These are phyloP conservation scores for Eragrostis curvula DNA, from an alignment of 176 grass and related monocot species.

Conservation along the genomic window DNA sequence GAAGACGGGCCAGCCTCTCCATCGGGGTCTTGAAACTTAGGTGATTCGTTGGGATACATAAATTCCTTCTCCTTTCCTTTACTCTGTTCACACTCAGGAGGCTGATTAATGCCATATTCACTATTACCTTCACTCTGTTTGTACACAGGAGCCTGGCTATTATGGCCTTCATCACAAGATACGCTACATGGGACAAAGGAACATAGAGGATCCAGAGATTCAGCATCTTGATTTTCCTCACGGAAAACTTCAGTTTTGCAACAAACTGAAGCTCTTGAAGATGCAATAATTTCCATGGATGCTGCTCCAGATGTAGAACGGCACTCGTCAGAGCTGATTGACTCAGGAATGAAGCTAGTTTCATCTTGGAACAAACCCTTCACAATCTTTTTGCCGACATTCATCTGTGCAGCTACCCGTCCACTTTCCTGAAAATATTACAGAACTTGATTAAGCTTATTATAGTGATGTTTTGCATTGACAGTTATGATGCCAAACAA, in stretches of 20 bases:
- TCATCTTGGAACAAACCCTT: conserved; percentile 56
- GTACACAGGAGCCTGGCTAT: conserved; percentile 5
- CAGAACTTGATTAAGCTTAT: conserved; percentile 9
- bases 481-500: not conserved
- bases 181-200: conserved; percentile 89
- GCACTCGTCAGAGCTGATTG: conserved; percentile 47
- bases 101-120: conserved; percentile 39
- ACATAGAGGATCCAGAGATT: conserved; percentile 70
- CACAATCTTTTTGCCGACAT: conserved; percentile 50
- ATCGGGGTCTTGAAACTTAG: conserved; percentile 34
- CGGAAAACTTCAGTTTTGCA: conserved; percentile 28
- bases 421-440: conserved; percentile 53
- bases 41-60: conserved; percentile 21
- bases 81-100: conserved; percentile 31
- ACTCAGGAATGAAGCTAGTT: conserved; percentile 96
- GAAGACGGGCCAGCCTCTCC: conserved; percentile 35
- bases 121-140: conserved; percentile 30
- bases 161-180: conserved; percentile 47
- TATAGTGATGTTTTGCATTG: conserved; percentile 6
- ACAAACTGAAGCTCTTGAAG: conserved; percentile 63
- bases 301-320: conserved; percentile 41
- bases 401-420: conserved; percentile 28
- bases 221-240: conserved; percentile 42
- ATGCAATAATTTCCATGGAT: conserved; percentile 64
- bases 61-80: conserved; percentile 39